A percentile compares a stretch with the other conserved stretches of the same genome.
Evolutionary conservation across 768 basidiomycete species (phyloP).

Genomic region (Leucocoprinus leucothites): DNA sequence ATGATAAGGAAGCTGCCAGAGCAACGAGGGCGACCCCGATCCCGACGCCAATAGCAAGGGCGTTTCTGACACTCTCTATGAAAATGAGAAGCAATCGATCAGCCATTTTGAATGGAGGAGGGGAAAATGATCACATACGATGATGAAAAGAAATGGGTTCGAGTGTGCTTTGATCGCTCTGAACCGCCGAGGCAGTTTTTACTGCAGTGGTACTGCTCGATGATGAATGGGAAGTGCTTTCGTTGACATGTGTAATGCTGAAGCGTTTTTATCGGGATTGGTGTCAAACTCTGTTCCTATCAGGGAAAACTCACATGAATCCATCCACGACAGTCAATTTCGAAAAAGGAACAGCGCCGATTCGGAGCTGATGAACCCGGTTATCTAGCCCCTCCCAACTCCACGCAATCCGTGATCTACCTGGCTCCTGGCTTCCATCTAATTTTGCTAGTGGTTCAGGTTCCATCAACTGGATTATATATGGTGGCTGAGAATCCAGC

Average conservation of each 20-base stretch:
- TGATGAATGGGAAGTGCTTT: no score
- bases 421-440: constrained; percentile 31
- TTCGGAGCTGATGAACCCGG: constrained; percentile 29
- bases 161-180: no score
- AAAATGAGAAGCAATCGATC: no score
- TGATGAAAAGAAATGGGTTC: no score
- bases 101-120: not conserved
- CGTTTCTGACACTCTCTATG: not conserved
- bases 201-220: no score
- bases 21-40: not conserved
- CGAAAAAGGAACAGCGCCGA: constrained; percentile 30
- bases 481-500: constrained; percentile 22
- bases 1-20: not conserved
- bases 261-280: no score
- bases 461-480: constrained; percentile 24
- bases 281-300: no score
- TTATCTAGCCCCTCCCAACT: constrained; percentile 28
- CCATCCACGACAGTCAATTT: constrained; percentile 35
- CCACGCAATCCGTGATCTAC: constrained; percentile 34
- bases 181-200: no score
- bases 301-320: constrained; percentile 27
- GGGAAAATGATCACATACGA: no score
- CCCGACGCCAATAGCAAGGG: not conserved
- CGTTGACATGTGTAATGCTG: no score
- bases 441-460: not conserved